Evolutionary conservation across 495 filamentous ascomycete species (phyloP).

Genomic region (Cercophora newfieldiana): DNA sequence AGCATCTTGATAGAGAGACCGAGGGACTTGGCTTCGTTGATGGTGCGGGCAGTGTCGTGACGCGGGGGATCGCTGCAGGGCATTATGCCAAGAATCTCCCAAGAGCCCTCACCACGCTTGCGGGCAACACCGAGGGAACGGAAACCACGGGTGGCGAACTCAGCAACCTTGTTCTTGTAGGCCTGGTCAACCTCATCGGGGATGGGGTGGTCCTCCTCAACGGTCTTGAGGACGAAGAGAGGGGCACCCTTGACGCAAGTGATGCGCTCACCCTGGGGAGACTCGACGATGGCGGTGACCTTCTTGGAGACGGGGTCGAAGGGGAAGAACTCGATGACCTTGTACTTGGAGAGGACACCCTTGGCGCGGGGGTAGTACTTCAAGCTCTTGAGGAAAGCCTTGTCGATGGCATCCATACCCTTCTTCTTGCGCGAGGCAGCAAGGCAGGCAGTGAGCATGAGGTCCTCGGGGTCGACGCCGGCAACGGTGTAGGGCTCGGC

Average conservation of each 20-base stretch:
- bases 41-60: slow-evolving; percentile 85
- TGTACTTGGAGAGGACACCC: slow-evolving; percentile 70
- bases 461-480: slow-evolving; percentile 76
- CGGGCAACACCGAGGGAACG: slow-evolving; percentile 89
- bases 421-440: slow-evolving; percentile 92
- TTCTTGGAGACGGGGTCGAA: slow-evolving; percentile 97
- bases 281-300: slow-evolving; percentile 80
- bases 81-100: slow-evolving; percentile 94
- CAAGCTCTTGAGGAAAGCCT: slow-evolving; percentile 84
- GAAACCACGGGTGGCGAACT: slow-evolving; percentile 90
- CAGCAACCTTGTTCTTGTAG: slow-evolving; percentile 87
- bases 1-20: slow-evolving; percentile 95
- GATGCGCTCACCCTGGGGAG: slow-evolving; percentile 75
- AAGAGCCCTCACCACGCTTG: slow-evolving; percentile 70
- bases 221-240: slow-evolving; percentile 77
- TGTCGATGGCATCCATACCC: slow-evolving; percentile 93
- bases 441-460: slow-evolving; percentile 89
- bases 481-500: slow-evolving; percentile 79
- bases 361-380: slow-evolving; percentile 78
- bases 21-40: slow-evolving; percentile 83
- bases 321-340: slow-evolving; percentile 76
- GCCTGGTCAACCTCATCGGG: slow-evolving; percentile 70
- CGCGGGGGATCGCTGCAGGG: slow-evolving; percentile 90
- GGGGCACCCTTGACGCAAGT: slow-evolving; percentile 91
- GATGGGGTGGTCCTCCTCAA: slow-evolving; percentile 76